phyloP scores from a whole-genome alignment of 331 rosid genomes.

The Malus hybrid region DNA sequence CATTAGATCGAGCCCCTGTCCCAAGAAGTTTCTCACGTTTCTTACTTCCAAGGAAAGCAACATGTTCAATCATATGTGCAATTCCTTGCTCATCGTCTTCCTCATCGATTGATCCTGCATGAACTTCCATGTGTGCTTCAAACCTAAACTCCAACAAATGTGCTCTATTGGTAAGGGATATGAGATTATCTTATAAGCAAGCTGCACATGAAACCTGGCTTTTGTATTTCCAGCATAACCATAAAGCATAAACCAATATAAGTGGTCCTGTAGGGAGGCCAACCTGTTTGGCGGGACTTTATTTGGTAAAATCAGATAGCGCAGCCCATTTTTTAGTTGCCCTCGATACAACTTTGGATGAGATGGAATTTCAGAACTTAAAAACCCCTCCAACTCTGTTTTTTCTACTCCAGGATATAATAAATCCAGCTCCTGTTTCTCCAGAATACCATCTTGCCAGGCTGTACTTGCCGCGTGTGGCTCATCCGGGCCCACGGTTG shows the following conservation, averaged over 20 bases:
- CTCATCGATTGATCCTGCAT: slow-evolving; percentile 91
- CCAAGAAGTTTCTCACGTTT: slow-evolving; percentile 99
- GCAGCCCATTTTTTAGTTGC: slow-evolving; percentile 75
- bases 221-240: neutral
- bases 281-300: slow-evolving; percentile 93
- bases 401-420: slow-evolving; percentile 47
- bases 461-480: slow-evolving; percentile 89
- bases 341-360: slow-evolving; percentile 90
- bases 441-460: slow-evolving; percentile 72
- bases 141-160: slow-evolving; percentile 51
- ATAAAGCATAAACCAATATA: neutral
- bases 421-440: slow-evolving; percentile 54
- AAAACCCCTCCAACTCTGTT: slow-evolving; percentile 48
- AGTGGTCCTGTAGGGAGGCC: neutral
- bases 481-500: slow-evolving; percentile 90
- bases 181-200: neutral
- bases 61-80: slow-evolving; percentile 99
- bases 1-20: slow-evolving; percentile 98
- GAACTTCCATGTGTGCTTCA: slow-evolving; percentile 99
- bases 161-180: neutral
- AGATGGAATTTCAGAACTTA: slow-evolving; percentile 66
- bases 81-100: slow-evolving; percentile 98
- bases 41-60: slow-evolving; percentile 99
- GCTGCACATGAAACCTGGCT: neutral
- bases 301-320: slow-evolving; percentile 77